Evolutionary conservation across 1,139 yeast species (phyloP).

Genomic region (Lodderomyces orthopsilosis): DNA sequence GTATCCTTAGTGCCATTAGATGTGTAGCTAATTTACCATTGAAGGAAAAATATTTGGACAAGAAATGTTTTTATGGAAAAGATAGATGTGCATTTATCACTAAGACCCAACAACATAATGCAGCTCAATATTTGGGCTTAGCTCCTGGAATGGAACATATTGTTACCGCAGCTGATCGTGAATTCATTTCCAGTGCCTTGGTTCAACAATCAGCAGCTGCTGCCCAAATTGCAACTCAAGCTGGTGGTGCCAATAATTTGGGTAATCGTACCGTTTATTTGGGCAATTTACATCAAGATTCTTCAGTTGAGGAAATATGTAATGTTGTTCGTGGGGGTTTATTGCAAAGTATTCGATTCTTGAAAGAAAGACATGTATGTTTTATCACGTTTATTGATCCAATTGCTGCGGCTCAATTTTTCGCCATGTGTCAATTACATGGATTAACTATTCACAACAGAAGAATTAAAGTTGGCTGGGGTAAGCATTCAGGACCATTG

Average conservation of each 20-base stretch:
- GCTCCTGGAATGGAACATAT: conserved; percentile 88
- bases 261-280: conserved; percentile 92
- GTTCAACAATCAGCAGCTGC: conserved; percentile 72
- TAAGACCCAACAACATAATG: conserved; percentile 94
- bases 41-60: conserved; percentile 53
- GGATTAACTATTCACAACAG: conserved; percentile 79
- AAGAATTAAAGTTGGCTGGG: conserved; percentile 92
- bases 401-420: conserved; percentile 89
- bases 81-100: conserved; percentile 76
- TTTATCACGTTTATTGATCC: conserved; percentile 91
- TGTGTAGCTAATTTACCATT: conserved; percentile 58
- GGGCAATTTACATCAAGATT: conserved; percentile 82
- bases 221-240: conserved; percentile 68
- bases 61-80: conserved; percentile 59
- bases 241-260: conserved; percentile 74
- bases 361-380: conserved; percentile 83
- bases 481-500: conserved; percentile 88
- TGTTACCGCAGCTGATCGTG: conserved; percentile 77
- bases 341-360: conserved; percentile 67
- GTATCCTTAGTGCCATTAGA: conserved; percentile 55
- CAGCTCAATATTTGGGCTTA: conserved; percentile 90
- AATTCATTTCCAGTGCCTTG: conserved; percentile 55
- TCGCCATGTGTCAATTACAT: conserved; percentile 81
- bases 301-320: conserved; percentile 88
- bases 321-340: conserved; percentile 93